Conservation (phyloP, 495 filamentous ascomycete species). For the Thozetella sp. region DNA sequence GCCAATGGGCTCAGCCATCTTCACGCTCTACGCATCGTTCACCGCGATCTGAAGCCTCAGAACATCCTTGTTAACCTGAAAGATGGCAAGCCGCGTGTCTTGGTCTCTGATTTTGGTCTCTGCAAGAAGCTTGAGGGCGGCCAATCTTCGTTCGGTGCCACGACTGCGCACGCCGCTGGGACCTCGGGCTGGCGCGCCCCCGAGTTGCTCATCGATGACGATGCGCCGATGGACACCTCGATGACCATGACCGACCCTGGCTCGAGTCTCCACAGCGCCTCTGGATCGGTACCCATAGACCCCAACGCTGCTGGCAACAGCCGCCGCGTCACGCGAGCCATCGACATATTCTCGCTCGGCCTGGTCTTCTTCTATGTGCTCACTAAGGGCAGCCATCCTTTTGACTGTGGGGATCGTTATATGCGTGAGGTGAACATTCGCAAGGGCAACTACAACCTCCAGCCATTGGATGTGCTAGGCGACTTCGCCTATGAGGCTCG, state of each 20-base stretch:
- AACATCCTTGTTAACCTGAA: slow-evolving; percentile 83
- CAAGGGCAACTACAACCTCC: slow-evolving; percentile 76
- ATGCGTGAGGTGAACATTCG: slow-evolving; percentile 97
- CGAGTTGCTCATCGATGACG: slow-evolving; percentile 86
- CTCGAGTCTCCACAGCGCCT: slow-evolving; percentile 45
- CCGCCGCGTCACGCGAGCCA: slow-evolving; percentile 87
- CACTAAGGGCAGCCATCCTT: slow-evolving; percentile 89
- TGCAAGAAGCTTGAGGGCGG: slow-evolving; percentile 98
- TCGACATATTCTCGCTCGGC: slow-evolving; percentile 95
- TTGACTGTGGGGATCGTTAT: slow-evolving; percentile 88
- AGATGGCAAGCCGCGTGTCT: slow-evolving; percentile 68
- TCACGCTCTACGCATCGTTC: slow-evolving; percentile 91
- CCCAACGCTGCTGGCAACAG: slow-evolving; percentile 39
- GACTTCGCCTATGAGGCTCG: slow-evolving; percentile 85
- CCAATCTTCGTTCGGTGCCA: slow-evolving; percentile 90
- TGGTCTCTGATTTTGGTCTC: slow-evolving; percentile 96
- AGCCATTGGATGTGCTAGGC: slow-evolving; percentile 69
- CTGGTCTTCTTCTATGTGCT: slow-evolving; percentile 97
- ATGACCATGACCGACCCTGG: slow-evolving; percentile 32
- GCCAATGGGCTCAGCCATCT: slow-evolving; percentile 84
- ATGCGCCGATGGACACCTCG: slow-evolving; percentile 28
- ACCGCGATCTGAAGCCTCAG: slow-evolving; percentile 95
- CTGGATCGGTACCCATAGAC: slow-evolving; percentile 41
- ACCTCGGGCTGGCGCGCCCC: slow-evolving; percentile 96
- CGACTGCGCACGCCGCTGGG: slow-evolving; percentile 90